Percentiles rank a stretch among this genome's conserved stretches.
Conservation (phyloP, 306 rosid genomes). For the Trichosanthes cucumerina region DNA sequence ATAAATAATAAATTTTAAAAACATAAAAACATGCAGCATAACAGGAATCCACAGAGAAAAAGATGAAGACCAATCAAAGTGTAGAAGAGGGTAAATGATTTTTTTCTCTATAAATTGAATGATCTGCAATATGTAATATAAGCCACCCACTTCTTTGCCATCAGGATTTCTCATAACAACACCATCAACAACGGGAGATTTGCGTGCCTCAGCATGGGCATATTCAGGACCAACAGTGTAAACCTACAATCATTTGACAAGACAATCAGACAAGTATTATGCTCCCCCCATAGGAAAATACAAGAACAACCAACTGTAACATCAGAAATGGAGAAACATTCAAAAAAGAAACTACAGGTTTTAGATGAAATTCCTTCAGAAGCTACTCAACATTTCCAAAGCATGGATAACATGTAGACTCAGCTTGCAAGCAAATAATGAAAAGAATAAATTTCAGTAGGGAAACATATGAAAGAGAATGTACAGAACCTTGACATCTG, state of each 20-base stretch:
- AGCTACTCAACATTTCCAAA: neutral
- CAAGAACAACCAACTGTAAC: neutral
- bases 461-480: slow-evolving; percentile 20
- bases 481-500: slow-evolving; percentile 86
- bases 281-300: neutral
- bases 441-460: neutral
- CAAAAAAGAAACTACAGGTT: neutral
- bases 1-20: neutral
- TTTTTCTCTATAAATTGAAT: neutral
- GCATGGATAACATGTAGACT: neutral
- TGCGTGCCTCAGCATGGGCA: slow-evolving; percentile 99
- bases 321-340: neutral
- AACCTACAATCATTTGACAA: slow-evolving; percentile 46
- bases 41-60: neutral
- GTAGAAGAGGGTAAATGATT: slow-evolving; percentile 3
- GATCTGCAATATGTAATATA: slow-evolving; percentile 8
- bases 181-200: slow-evolving; percentile 99
- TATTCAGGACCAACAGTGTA: slow-evolving; percentile 97
- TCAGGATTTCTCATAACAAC: slow-evolving; percentile 99
- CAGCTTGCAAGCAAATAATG: neutral
- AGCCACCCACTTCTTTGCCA: slow-evolving; percentile 84
- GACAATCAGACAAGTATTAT: slow-evolving; percentile 9
- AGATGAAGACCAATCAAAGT: slow-evolving; percentile 1
- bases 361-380: neutral
- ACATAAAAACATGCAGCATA: neutral